A percentile compares a stretch with the other conserved stretches of the same genome.
phyloP scores from a whole-genome alignment of 352 stramenopile species.

The Globisporangium spiculum region DNA sequence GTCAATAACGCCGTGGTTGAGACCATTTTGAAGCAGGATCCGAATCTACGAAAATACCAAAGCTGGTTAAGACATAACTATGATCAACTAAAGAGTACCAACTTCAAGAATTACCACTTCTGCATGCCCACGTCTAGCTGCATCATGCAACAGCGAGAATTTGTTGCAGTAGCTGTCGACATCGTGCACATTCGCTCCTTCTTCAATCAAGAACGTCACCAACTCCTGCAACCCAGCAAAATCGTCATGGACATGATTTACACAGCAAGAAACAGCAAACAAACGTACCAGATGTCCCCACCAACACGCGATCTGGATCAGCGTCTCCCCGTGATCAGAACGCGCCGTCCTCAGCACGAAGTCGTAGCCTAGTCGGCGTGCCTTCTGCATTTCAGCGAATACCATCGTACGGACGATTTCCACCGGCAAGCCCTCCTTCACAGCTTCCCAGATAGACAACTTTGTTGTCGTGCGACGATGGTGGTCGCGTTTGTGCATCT shows the following conservation, averaged over 20 bases:
- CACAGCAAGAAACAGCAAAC: not conserved
- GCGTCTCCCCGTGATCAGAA: conserved; percentile 51
- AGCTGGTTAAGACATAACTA: not conserved
- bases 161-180: conserved; percentile 57
- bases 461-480: conserved; percentile 32
- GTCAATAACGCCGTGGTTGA: conserved; percentile 43
- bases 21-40: conserved; percentile 39
- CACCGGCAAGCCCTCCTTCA: conserved; percentile 44
- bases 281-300: conserved; percentile 46
- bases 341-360: conserved; percentile 47
- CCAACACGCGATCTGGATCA: conserved; percentile 74
- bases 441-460: conserved; percentile 68
- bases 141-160: conserved; percentile 67
- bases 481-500: conserved; percentile 20
- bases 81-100: not conserved
- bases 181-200: conserved; percentile 48
- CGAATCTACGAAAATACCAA: conserved; percentile 32
- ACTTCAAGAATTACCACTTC: conserved; percentile 33
- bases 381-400: conserved; percentile 60
- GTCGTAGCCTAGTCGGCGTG: conserved; percentile 49
- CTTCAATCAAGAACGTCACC: conserved; percentile 51
- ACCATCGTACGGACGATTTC: conserved; percentile 52
- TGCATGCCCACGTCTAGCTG: conserved; percentile 46
- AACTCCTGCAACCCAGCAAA: conserved; percentile 29
- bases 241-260: not conserved